Evolutionary conservation across 495 filamentous ascomycete species (phyloP).

Genomic region (Thermochaetoides thermophila): DNA sequence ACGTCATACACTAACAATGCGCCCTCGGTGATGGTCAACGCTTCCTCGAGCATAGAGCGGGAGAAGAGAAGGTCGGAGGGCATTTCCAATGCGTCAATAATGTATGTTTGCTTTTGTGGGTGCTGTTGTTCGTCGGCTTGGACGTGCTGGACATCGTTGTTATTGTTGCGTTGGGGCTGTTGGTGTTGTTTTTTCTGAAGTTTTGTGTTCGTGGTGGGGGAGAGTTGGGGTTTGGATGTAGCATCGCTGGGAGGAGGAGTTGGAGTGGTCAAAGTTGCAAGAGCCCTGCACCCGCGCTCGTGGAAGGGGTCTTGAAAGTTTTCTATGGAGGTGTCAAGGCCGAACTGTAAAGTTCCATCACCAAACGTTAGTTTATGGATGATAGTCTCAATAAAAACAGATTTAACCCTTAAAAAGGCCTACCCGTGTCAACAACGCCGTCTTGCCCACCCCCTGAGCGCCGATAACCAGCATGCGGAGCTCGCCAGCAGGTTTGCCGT

Average conservation of each 20-base stretch:
- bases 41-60: slow-evolving; percentile 21
- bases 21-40: slow-evolving; percentile 26
- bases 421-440: slow-evolving; percentile 27
- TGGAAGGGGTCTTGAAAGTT: slow-evolving; percentile 16
- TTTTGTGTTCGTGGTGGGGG: not conserved
- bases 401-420: no score
- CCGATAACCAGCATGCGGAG: slow-evolving; percentile 29
- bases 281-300: slow-evolving; percentile 21
- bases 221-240: not conserved
- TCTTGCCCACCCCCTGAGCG: slow-evolving; percentile 27
- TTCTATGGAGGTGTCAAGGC: slow-evolving; percentile 15
- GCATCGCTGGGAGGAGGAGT: not conserved
- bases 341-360: slow-evolving; percentile 21
- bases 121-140: no score
- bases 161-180: not conserved
- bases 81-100: slow-evolving; percentile 26
- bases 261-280: slow-evolving; percentile 14
- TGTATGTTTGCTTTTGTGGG: slow-evolving; percentile 18
- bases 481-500: slow-evolving; percentile 14
- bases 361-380: not conserved
- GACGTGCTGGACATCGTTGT: no score
- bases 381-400: not conserved
- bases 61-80: slow-evolving; percentile 18
- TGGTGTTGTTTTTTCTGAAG: not conserved
- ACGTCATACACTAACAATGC: slow-evolving; percentile 28